Conservation (phyloP, 306 rosid species). For the Castanopsis chinensis region DNA sequence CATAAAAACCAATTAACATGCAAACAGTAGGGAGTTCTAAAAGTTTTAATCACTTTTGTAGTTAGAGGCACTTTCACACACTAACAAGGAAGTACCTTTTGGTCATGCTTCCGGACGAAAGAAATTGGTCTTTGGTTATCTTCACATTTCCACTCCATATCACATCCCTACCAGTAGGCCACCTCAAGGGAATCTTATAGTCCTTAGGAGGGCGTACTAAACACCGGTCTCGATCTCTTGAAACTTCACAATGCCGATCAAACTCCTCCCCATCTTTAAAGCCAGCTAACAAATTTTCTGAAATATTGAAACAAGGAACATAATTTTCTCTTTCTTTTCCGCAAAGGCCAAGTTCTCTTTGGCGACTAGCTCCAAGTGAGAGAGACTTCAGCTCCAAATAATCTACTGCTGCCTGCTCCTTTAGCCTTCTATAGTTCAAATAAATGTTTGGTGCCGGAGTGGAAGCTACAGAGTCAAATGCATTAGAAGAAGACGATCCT, state of each 20-base stretch:
- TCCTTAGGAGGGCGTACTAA: conserved; percentile 96
- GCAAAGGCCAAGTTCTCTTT: conserved; percentile 75
- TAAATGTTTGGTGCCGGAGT: conserved; percentile 51
- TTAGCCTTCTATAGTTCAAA: conserved; percentile 81
- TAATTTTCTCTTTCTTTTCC: conserved; percentile 80
- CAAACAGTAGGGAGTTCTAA: conserved; percentile 5
- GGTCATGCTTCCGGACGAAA: conserved; percentile 98
- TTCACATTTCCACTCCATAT: conserved; percentile 98
- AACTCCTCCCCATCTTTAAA: conserved; percentile 80
- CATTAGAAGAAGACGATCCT: conserved; percentile 65
- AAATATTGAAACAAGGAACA: conserved; percentile 92
- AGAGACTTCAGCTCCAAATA: conserved; percentile 75
- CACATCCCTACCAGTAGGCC: conserved; percentile 93
- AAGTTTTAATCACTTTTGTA: neutral
- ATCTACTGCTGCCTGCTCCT: conserved; percentile 84
- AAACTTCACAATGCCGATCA: conserved; percentile 83
- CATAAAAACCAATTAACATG: conserved; percentile 1
- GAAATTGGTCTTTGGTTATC: conserved; percentile 95
- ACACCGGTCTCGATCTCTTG: conserved; percentile 52
- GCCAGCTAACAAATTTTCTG: conserved; percentile 67
- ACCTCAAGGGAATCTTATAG: conserved; percentile 84
- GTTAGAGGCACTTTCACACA: conserved; percentile 9
- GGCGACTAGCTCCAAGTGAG: conserved; percentile 45
- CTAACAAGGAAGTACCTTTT: conserved; percentile 61
- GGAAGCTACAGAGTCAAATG: conserved; percentile 43